Base-by-base conservation (phyloP, 257 asterid genomes). In the Nicotiana noctiflora region DNA sequence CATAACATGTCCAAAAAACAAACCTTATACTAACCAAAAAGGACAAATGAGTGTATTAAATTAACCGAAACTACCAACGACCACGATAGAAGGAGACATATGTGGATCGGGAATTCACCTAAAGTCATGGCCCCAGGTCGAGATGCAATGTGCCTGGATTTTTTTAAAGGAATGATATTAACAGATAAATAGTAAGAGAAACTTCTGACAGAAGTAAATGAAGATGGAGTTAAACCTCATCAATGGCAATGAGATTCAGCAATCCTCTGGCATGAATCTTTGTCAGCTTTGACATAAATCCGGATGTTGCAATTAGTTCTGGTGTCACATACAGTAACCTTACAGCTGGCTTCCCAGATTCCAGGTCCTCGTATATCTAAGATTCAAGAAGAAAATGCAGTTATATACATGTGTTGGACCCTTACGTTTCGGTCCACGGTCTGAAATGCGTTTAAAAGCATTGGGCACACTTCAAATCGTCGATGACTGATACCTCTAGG, bases 71-170 rank as follows among this genome's bases (percentile, higher is more conserved):
- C 13, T 27, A 66, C 37, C 75, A 66, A 66, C 75, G 18, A 18
- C 53, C 21, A 72, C 18, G 21, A 72, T 23, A 13, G 49, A 51
- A 51, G 55, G 17, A 51, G 55, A 51, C 51, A 62, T 29, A 29
- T 80, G 80, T 81, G 80, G 85, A 84, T 83, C 77, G 82, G 81
- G 76, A 77, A 84, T 76, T 61, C 78, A 95, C 99, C 99, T 92
- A 91, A 95, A 95, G 80, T 95, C 99, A 85, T 95, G 99, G 83
- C 99, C 99, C 99, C 99, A 95, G 46, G 97, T 77, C 75, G 99
- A 95, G 85, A 95, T 91, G 84, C 99, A 95, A 85, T 95, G 99
- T 82, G 99, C 99, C 98, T 95, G 85, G 80, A 70, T 87, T 82
- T 40, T 83, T 82, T 75, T 53, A 8, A 86, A 81, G 44, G 68